Evolutionary conservation across 768 basidiomycete genomes (phyloP).

Genomic region (Myochromella boudieri): DNA sequence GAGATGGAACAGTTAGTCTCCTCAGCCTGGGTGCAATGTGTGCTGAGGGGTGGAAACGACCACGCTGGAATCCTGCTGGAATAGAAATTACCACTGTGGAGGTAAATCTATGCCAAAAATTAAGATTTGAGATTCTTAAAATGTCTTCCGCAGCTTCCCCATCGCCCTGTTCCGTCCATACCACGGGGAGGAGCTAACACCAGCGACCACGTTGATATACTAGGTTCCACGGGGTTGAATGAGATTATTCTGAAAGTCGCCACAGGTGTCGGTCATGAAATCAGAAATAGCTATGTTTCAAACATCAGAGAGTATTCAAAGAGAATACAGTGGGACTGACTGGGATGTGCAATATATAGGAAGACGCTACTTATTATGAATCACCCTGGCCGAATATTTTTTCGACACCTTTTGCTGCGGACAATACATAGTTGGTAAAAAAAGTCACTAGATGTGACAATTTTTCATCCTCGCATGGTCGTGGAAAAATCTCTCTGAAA

Average conservation of each 20-base stretch:
- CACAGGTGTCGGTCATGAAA: conserved; percentile 75
- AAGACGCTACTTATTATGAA: neutral
- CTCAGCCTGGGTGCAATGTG: conserved; percentile 95
- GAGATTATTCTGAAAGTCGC: conserved; percentile 91
- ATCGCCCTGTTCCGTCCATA: conserved; percentile 67
- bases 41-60: conserved; percentile 89
- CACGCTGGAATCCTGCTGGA: conserved; percentile 89
- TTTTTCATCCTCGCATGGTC: conserved; percentile 10
- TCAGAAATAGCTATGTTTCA: conserved; percentile 71
- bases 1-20: conserved; percentile 90
- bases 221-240: conserved; percentile 78
- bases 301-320: conserved; percentile 74
- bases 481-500: conserved; percentile 17
- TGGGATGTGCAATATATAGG: neutral
- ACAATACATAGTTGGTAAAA: conserved; percentile 22
- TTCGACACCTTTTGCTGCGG: conserved; percentile 18
- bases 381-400: conserved; percentile 12
- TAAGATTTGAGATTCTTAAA: neutral
- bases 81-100: conserved; percentile 87
- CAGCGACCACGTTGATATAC: conserved; percentile 86
- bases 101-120: conserved; percentile 40
- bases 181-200: conserved; percentile 93
- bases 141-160: conserved; percentile 56
- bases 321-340: conserved; percentile 77
- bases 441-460: conserved; percentile 22